A percentile compares a stretch with the other conserved stretches of the same genome.
phyloP scores from a whole-genome alignment of 106 monocot species.

The Agapanthus africanus region DNA sequence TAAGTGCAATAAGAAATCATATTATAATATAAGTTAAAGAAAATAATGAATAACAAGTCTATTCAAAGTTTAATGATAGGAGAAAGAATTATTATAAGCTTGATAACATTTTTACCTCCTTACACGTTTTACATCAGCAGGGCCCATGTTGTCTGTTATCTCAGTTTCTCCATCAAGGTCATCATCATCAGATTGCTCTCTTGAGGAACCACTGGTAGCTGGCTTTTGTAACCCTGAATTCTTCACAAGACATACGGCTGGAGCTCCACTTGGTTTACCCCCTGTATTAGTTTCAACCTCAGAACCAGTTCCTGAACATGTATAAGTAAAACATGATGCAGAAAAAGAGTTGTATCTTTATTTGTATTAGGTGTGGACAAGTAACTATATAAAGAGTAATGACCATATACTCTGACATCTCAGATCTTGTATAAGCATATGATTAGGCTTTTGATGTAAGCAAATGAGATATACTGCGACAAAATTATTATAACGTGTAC shows the following conservation, averaged over 20 bases:
- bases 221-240: slow-evolving; percentile 30
- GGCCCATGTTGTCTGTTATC: slow-evolving; percentile 55
- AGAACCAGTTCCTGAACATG: slow-evolving; percentile 17
- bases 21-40: too few relatives aligned
- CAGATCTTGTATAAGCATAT: slow-evolving; percentile 1
- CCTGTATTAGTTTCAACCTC: slow-evolving; percentile 29
- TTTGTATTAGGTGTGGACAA: neutral
- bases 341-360: slow-evolving; percentile 3
- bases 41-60: too few relatives aligned
- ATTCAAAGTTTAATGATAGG: too few relatives aligned
- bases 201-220: slow-evolving; percentile 60
- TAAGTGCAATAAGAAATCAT: too few relatives aligned
- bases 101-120: slow-evolving; percentile 77
- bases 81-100: too few relatives aligned
- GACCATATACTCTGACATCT: neutral
- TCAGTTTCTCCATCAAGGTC: slow-evolving; percentile 59
- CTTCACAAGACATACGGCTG: slow-evolving; percentile 23
- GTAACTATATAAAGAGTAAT: neutral
- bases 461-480: neutral
- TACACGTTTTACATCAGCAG: slow-evolving; percentile 60
- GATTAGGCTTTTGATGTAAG: neutral
- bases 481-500: neutral
- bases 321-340: neutral
- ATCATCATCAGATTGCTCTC: slow-evolving; percentile 89
- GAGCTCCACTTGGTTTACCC: slow-evolving; percentile 26